Percentiles rank a stretch among this genome's conserved stretches.
Evolutionary conservation across 192 early-diverging fungal genomes (phyloP).

Genomic region (Pilaira anomala): DNA sequence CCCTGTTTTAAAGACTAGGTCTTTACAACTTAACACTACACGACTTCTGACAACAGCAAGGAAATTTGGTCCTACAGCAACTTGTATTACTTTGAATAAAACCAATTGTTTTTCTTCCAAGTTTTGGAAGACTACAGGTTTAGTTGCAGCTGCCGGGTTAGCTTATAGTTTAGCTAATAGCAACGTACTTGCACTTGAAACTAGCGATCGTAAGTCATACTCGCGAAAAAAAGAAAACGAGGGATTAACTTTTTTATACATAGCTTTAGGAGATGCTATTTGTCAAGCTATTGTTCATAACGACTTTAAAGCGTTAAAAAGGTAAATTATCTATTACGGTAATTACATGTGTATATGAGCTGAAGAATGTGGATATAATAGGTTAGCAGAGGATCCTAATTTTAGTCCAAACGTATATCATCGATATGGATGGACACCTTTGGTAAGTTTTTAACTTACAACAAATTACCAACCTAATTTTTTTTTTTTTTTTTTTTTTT

Average conservation of each 20-base stretch:
- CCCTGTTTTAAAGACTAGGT: no score
- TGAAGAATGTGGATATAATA: constrained; percentile 7
- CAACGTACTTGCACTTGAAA: not conserved
- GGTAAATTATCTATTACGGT: constrained; percentile 14
- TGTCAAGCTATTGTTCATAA: constrained; percentile 34
- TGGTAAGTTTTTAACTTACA: constrained; percentile 32
- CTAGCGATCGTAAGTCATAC: not conserved
- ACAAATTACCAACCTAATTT: no score
- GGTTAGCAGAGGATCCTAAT: constrained; percentile 25
- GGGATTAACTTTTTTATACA: not conserved
- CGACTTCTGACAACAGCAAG: no score
- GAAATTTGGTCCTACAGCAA: no score
- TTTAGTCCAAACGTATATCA: constrained; percentile 32
- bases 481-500: not conserved
- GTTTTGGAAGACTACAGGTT: not conserved
- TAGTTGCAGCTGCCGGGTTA: not conserved
- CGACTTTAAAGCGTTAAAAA: constrained; percentile 23
- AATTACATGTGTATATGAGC: no score
- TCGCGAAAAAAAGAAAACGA: not conserved
- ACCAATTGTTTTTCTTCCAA: not conserved
- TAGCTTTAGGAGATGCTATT: constrained; percentile 25
- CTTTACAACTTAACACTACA: no score
- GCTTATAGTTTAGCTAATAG: not conserved
- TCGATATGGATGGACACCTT: constrained; percentile 35
- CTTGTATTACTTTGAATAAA: not conserved